Percentiles rank a stretch among this genome's conserved stretches.
phyloP scores from a whole-genome alignment of 768 basidiomycete genomes.

The Tubosaeta brunneosetosa region DNA sequence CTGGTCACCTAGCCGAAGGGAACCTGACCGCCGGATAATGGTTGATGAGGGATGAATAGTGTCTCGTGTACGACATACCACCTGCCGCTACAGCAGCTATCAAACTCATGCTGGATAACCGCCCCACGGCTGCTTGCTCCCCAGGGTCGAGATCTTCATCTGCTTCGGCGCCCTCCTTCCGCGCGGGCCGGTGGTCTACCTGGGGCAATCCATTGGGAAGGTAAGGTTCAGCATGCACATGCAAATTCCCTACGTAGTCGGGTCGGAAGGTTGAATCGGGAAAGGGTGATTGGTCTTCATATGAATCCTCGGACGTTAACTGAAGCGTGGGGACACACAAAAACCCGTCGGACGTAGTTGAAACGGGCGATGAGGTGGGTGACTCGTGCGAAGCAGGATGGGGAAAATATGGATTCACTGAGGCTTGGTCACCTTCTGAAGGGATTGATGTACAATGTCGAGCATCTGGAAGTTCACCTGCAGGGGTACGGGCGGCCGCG shows the following conservation, averaged over 20 bases:
- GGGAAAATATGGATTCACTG: conserved; percentile 54
- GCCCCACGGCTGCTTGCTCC: conserved; percentile 79
- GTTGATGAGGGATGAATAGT: conserved; percentile 6
- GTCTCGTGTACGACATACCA: conserved; percentile 41
- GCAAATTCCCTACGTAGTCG: conserved; percentile 12
- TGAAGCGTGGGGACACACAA: conserved; percentile 15
- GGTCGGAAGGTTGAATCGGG: conserved; percentile 12
- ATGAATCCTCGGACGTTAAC: conserved; percentile 9
- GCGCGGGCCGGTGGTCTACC: conserved; percentile 12
- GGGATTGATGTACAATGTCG: conserved; percentile 12
- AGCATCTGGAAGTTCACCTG: conserved; percentile 22
- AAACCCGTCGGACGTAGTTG: conserved; percentile 15
- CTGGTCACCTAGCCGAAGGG: conserved; percentile 51
- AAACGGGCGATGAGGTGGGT: conserved; percentile 24
- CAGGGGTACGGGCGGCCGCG: conserved; percentile 29
- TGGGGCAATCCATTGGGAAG: conserved; percentile 11
- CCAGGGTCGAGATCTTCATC: conserved; percentile 40
- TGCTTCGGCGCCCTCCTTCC: conserved; percentile 20
- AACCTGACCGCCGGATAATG: conserved; percentile 36
- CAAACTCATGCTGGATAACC: conserved; percentile 88
- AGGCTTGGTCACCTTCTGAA: conserved; percentile 5
- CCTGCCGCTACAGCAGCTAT: conserved; percentile 84
- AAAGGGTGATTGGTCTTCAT: conserved; percentile 13
- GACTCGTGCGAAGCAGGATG: conserved; percentile 30
- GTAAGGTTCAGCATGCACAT: conserved; percentile 6